phyloP scores from a whole-genome alignment of 805 yeast species.

The Wilhelminamyces savonicus region DNA sequence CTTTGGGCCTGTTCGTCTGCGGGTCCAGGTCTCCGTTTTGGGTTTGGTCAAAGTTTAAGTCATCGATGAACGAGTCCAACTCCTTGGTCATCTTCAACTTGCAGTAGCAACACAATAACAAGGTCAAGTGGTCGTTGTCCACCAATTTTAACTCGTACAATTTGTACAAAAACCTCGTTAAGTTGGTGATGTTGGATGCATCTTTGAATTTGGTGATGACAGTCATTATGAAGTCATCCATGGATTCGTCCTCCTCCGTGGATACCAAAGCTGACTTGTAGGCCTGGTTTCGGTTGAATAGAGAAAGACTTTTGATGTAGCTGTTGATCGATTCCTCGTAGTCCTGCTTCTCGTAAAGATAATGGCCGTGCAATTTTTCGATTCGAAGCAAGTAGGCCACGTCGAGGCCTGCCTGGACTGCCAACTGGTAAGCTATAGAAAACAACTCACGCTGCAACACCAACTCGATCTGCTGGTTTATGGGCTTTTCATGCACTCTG shows the following conservation, averaged over 20 bases:
- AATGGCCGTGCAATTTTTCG: conserved; percentile 57
- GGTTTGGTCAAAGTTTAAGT: conserved; percentile 18
- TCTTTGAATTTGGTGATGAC: conserved; percentile 76
- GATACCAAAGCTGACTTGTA: neutral
- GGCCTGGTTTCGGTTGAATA: conserved; percentile 10
- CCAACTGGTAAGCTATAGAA: conserved; percentile 66
- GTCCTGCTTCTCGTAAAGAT: conserved; percentile 59
- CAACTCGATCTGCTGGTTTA: conserved; percentile 62
- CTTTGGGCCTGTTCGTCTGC: too few species aligned
- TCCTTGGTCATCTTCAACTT: conserved; percentile 60
- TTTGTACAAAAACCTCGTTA: conserved; percentile 59
- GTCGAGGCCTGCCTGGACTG: conserved; percentile 31
- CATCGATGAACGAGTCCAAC: conserved; percentile 49
- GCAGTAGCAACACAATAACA: conserved; percentile 73
- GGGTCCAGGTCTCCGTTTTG: conserved; percentile 4
- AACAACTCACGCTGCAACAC: conserved; percentile 66
- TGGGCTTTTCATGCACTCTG: conserved; percentile 57
- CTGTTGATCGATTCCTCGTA: conserved; percentile 67
- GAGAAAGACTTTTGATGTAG: conserved; percentile 45
- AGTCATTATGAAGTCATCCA: conserved; percentile 44
- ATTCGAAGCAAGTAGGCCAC: conserved; percentile 22
- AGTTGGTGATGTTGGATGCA: conserved; percentile 59
- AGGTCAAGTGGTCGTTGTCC: conserved; percentile 74
- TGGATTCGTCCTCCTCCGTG: conserved; percentile 5
- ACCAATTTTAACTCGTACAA: conserved; percentile 52